phyloP scores from a whole-genome alignment of 805 yeast genomes.

The Schizosaccharomyces cryophilus region DNA sequence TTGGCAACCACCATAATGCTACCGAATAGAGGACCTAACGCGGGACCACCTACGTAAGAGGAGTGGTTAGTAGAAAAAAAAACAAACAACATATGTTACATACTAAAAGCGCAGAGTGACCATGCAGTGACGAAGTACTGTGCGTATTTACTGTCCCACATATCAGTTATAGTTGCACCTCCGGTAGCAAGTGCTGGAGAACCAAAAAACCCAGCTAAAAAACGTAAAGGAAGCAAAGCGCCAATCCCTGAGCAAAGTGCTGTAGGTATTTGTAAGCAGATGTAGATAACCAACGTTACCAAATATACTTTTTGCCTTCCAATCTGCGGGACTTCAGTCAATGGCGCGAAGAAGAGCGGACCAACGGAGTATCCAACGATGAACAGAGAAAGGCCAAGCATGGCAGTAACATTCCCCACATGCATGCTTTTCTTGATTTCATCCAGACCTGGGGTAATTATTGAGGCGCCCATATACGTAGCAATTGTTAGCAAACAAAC shows the following conservation, averaged over 20 bases:
- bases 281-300: constrained; percentile 21
- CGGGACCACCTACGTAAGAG: constrained; percentile 20
- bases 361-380: constrained; percentile 40
- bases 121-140: constrained; percentile 28
- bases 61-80: too few relatives aligned
- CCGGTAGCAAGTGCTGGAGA: constrained; percentile 36
- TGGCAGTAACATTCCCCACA: constrained; percentile 23
- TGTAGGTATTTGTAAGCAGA: constrained; percentile 28
- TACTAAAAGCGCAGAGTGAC: constrained; percentile 25
- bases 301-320: constrained; percentile 31
- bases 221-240: constrained; percentile 24
- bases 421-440: constrained; percentile 22
- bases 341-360: constrained; percentile 32
- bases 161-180: constrained; percentile 31
- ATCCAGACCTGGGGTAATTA: constrained; percentile 27
- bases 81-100: too few relatives aligned
- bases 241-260: constrained; percentile 27
- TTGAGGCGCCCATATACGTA: constrained; percentile 32
- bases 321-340: constrained; percentile 26
- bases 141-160: constrained; percentile 18
- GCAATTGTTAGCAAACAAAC: constrained; percentile 24
- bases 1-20: constrained; percentile 23
- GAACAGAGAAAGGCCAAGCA: constrained; percentile 27
- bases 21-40: constrained; percentile 32
- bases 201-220: constrained; percentile 30